A percentile compares a stretch with the other conserved stretches of the same genome.
phyloP scores from a whole-genome alignment of 805 yeast species.

The Candida sithepensis region DNA sequence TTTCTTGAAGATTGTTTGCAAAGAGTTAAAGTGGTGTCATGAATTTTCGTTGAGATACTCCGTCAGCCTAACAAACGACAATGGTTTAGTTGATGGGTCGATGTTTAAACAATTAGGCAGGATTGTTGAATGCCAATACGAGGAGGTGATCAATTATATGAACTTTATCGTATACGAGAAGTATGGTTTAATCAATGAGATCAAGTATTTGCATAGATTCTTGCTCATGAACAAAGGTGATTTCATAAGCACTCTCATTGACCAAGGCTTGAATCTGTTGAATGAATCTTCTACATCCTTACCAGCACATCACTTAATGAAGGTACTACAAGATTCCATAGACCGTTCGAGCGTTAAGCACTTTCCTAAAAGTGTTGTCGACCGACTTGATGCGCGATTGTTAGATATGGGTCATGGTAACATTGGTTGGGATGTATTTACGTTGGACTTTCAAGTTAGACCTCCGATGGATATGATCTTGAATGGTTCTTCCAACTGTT shows the following conservation, averaged over 20 bases:
- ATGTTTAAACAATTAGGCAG: conserved; percentile 25
- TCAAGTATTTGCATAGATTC: conserved; percentile 61
- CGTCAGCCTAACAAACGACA: neutral
- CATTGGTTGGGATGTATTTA: conserved; percentile 90
- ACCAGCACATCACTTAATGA: conserved; percentile 62
- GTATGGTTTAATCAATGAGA: conserved; percentile 46
- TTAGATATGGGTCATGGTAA: conserved; percentile 68
- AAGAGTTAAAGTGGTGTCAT: conserved; percentile 58
- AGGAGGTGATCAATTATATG: conserved; percentile 50
- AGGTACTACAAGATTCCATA: conserved; percentile 62
- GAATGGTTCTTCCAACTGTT: conserved; percentile 36
- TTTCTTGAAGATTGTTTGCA: conserved; percentile 62
- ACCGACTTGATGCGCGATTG: conserved; percentile 76
- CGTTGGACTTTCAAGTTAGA: conserved; percentile 65
- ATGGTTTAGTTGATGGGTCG: neutral
- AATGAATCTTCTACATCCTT: conserved; percentile 60
- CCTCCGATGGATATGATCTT: conserved; percentile 55
- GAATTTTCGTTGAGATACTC: conserved; percentile 11
- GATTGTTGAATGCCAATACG: conserved; percentile 41
- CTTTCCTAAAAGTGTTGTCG: conserved; percentile 36
- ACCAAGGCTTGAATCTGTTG: conserved; percentile 50
- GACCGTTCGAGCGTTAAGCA: conserved; percentile 46
- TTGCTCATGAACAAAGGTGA: conserved; percentile 78
- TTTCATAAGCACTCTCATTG: conserved; percentile 63
- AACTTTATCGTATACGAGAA: conserved; percentile 47